These are phyloP conservation scores for Podila epicladia DNA, from an alignment of 192 early-diverging fungal genomes.

Conservation along the genomic window DNA sequence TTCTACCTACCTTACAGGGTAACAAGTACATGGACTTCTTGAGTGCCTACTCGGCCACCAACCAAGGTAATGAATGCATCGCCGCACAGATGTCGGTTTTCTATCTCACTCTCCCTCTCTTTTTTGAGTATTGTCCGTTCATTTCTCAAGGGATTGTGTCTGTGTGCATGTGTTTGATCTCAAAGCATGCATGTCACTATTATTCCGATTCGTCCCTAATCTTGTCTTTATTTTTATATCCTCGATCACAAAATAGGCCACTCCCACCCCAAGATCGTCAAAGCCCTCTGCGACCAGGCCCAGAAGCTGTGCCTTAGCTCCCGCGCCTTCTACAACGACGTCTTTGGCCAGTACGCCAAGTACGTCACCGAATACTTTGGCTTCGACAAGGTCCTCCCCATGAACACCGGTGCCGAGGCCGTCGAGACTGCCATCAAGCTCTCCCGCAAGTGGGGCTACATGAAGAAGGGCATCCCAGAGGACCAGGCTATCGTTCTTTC, in stretches of 20 bases:
- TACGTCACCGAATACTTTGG: conserved; percentile 95
- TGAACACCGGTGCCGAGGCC: conserved; percentile 99
- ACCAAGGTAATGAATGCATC: conserved; percentile 68
- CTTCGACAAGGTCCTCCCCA: conserved; percentile 97
- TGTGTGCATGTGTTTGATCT: neutral
- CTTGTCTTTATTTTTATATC: neutral
- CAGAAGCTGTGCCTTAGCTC: conserved; percentile 86
- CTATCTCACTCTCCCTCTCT: neutral
- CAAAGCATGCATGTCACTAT: neutral
- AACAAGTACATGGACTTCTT: conserved; percentile 90
- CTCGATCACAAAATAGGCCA: conserved; percentile 65
- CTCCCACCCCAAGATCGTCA: conserved; percentile 95
- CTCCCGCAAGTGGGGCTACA: conserved; percentile 96
- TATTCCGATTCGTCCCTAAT: neutral
- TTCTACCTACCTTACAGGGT: conserved; percentile 55
- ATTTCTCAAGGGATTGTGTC: no score
- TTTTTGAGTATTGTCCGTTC: neutral
- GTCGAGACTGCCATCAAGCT: conserved; percentile 99
- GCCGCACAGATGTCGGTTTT: no score
- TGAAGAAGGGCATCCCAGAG: conserved; percentile 87
- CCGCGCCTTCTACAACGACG: conserved; percentile 97
- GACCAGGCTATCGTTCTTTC: conserved; percentile 87
- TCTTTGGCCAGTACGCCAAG: conserved; percentile 90
- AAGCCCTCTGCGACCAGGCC: conserved; percentile 92
- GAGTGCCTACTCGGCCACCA: conserved; percentile 86